Conservation (phyloP, 352 stramenopile species). For the Globisporangium nunn region DNA sequence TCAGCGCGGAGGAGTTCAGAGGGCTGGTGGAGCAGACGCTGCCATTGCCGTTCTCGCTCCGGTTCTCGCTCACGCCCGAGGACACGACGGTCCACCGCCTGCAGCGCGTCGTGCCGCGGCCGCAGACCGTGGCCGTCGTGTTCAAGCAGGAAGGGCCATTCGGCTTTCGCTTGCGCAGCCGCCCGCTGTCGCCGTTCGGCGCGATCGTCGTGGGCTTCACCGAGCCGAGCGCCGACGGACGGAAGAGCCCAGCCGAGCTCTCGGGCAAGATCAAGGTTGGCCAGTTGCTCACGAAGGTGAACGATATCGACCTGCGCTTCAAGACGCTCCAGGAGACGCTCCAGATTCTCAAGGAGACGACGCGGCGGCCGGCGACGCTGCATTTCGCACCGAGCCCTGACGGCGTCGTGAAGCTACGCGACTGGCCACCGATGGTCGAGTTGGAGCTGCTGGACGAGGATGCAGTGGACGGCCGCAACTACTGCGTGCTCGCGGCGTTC, state of each 20-base stretch:
- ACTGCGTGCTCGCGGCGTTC: constrained; percentile 68
- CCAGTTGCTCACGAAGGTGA: constrained; percentile 52
- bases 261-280: constrained; percentile 70
- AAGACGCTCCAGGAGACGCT: constrained; percentile 60
- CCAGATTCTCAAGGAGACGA: constrained; percentile 44
- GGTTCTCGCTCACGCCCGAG: constrained; percentile 62
- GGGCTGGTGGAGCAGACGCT: constrained; percentile 38
- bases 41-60: constrained; percentile 44
- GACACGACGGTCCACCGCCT: constrained; percentile 45
- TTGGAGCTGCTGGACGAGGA: constrained; percentile 60
- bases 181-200: constrained; percentile 50
- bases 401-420: constrained; percentile 61
- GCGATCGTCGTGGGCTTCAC: constrained; percentile 79
- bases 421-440: constrained; percentile 83
- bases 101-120: constrained; percentile 40
- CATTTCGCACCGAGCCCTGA: constrained; percentile 75
- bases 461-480: constrained; percentile 40
- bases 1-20: constrained; percentile 65
- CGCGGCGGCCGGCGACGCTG: constrained; percentile 52
- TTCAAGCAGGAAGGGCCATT: constrained; percentile 75
- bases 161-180: constrained; percentile 66
- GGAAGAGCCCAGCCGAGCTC: constrained; percentile 51
- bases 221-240: constrained; percentile 26
- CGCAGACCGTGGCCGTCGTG: constrained; percentile 45
- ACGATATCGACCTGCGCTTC: constrained; percentile 63